Evolutionary conservation across 495 filamentous ascomycete species (phyloP).

Genomic region (Lasiosphaeris hirsuta): DNA sequence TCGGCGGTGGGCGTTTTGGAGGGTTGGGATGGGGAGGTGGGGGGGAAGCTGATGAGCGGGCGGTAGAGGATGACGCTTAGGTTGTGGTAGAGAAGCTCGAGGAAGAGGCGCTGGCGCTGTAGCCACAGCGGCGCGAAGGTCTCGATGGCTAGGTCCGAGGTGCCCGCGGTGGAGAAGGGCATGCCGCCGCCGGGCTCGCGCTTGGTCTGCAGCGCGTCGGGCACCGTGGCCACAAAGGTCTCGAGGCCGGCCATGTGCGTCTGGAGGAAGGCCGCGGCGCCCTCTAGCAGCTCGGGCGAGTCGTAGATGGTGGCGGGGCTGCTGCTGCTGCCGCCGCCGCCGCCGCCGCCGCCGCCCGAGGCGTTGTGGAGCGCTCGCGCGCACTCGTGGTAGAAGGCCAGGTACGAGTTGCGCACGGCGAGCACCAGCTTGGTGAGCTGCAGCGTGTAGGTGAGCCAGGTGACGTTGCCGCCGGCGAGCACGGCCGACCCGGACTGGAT

Average conservation of each 20-base stretch:
- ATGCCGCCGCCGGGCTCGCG: conserved; percentile 29
- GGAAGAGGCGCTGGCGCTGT: conserved; percentile 48
- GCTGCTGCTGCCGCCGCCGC: no score
- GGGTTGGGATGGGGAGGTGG: background rate
- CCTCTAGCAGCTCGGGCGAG: conserved; percentile 20
- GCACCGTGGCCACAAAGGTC: conserved; percentile 40
- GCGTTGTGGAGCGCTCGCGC: conserved; percentile 6
- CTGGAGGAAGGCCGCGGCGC: conserved; percentile 28
- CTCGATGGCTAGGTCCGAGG: conserved; percentile 35
- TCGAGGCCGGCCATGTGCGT: conserved; percentile 26
- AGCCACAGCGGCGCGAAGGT: conserved; percentile 40
- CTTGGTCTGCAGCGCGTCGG: conserved; percentile 34
- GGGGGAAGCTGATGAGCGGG: conserved; percentile 43
- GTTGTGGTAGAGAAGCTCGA: conserved; percentile 52
- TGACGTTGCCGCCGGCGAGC: conserved; percentile 35
- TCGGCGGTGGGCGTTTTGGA: conserved; percentile 22
- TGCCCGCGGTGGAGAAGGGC: conserved; percentile 43
- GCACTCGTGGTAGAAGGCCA: conserved; percentile 32
- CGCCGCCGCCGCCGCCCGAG: no score
- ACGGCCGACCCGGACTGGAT: conserved; percentile 37
- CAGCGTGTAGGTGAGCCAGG: conserved; percentile 40
- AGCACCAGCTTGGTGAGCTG: conserved; percentile 40
- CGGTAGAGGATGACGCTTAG: conserved; percentile 43
- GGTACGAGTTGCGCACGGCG: conserved; percentile 36
- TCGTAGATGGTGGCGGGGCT: conserved; percentile 24